A percentile compares a stretch with the other conserved stretches of the same genome.
These are phyloP conservation scores for Podila epigama DNA, from an alignment of 192 early-diverging fungal species.

Conservation along the genomic window DNA sequence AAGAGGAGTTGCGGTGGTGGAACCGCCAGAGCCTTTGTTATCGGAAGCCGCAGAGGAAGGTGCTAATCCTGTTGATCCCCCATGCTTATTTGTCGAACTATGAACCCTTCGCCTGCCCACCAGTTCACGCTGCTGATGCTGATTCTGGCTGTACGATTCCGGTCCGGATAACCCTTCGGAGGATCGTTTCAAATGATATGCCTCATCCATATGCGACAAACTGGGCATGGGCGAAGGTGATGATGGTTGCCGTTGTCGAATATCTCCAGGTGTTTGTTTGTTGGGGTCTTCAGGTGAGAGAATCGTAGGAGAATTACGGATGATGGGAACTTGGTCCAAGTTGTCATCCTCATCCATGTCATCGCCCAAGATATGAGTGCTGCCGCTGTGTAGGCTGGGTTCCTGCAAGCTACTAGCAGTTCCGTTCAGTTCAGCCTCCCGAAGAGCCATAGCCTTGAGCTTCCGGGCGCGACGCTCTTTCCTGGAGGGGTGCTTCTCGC, in stretches of 20 bases:
- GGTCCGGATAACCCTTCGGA: conserved; percentile 8
- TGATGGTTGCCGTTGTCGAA: conserved; percentile 35
- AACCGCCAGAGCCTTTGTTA: conserved; percentile 6
- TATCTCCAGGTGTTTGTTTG: conserved; percentile 30
- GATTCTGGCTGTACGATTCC: background rate
- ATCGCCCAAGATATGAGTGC: conserved; percentile 30
- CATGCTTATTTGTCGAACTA: conserved; percentile 18
- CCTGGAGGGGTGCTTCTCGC: conserved; percentile 44
- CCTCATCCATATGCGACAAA: conserved; percentile 28
- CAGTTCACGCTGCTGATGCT: conserved; percentile 13
- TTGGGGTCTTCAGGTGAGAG: conserved; percentile 35
- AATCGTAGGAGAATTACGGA: conserved; percentile 41
- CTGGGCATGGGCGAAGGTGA: conserved; percentile 35
- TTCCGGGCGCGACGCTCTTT: conserved; percentile 48
- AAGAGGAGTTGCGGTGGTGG: background rate
- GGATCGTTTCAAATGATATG: conserved; percentile 9
- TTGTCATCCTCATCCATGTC: conserved; percentile 35
- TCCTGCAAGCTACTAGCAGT: conserved; percentile 25
- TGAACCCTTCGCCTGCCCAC: conserved; percentile 27
- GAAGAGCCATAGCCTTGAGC: conserved; percentile 27
- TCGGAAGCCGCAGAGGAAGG: background rate
- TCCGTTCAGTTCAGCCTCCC: conserved; percentile 21
- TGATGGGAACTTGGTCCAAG: conserved; percentile 37
- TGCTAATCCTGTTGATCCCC: background rate
- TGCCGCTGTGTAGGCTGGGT: conserved; percentile 3